phyloP scores from a whole-genome alignment of 1,284 basidiomycete genomes.

The Vanrija sp. region DNA sequence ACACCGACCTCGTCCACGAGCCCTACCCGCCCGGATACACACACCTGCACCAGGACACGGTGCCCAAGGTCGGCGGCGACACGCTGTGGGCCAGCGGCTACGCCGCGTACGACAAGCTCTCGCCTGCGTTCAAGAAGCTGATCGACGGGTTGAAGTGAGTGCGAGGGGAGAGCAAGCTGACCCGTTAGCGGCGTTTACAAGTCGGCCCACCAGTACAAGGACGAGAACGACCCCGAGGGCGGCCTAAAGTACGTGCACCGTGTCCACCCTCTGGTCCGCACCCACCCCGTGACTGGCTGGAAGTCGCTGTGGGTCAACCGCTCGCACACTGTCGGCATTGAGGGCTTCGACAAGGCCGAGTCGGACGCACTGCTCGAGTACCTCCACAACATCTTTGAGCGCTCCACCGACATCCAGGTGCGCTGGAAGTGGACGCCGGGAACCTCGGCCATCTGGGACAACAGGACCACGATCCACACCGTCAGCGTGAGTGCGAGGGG shows the following conservation, averaged over 20 bases:
- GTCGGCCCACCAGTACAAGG: conserved; percentile 30
- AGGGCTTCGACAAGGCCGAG: conserved; percentile 27
- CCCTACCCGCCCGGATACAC: conserved; percentile 64
- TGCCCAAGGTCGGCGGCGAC: conserved; percentile 49
- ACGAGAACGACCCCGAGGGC: conserved; percentile 23
- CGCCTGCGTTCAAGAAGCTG: conserved; percentile 22
- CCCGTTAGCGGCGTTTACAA: conserved; percentile 21
- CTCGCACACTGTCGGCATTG: conserved; percentile 27
- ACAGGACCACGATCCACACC: conserved; percentile 38
- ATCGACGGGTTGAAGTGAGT: conserved; percentile 21
- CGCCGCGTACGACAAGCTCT: conserved; percentile 41
- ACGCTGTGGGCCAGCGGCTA: conserved; percentile 51
- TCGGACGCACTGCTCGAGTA: conserved; percentile 31
- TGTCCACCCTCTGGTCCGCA: conserved; percentile 24
- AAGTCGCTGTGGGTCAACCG: conserved; percentile 54
- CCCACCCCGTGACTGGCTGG: conserved; percentile 30
- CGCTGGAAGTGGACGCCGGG: conserved; percentile 44
- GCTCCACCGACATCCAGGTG: conserved; percentile 39
- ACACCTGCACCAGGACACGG: conserved; percentile 48
- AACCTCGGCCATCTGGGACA: conserved; percentile 42
- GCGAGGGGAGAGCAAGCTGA: no score
- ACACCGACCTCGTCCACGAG: conserved; percentile 65
- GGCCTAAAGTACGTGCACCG: conserved; percentile 59
- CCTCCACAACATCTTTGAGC: conserved; percentile 37
- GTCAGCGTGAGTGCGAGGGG: conserved; percentile 34